These are phyloP conservation scores for Gnomoniopsis sp. DNA, from an alignment of 2,329 filamentous ascomycete genomes.

Conservation along the genomic window DNA sequence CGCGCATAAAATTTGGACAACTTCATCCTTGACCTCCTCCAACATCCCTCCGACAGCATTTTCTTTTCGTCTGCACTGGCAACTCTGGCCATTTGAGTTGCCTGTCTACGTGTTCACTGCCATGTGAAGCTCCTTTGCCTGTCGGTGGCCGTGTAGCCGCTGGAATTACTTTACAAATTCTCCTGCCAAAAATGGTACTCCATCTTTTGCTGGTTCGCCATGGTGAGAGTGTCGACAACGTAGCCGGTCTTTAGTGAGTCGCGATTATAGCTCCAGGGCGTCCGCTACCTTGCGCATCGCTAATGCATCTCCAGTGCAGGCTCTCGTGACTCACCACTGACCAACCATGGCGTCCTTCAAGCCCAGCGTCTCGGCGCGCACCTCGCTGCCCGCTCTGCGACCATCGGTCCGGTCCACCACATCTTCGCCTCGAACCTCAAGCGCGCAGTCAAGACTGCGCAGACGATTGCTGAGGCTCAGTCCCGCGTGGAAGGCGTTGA, in stretches of 20 bases:
- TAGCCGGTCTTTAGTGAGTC: slow-evolving; percentile 69
- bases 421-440: slow-evolving; percentile 77
- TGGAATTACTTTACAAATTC: background rate
- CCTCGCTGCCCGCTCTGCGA: slow-evolving; percentile 39
- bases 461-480: slow-evolving; percentile 60
- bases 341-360: slow-evolving; percentile 78
- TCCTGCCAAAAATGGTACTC: slow-evolving; percentile 30
- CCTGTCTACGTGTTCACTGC: background rate
- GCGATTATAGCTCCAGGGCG: background rate
- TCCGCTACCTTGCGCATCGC: slow-evolving; percentile 45
- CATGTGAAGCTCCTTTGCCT: background rate
- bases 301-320: slow-evolving; percentile 57
- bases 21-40: too few species aligned
- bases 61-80: too few species aligned
- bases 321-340: slow-evolving; percentile 74
- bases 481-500: slow-evolving; percentile 4
- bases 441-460: slow-evolving; percentile 69
- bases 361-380: slow-evolving; percentile 66
- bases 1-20: too few species aligned
- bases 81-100: background rate
- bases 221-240: slow-evolving; percentile 88
- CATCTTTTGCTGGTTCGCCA: slow-evolving; percentile 77
- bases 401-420: slow-evolving; percentile 44
- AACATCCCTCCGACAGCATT: too few species aligned
- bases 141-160: background rate